A percentile compares a stretch with the other conserved stretches of the same genome.
These are phyloP conservation scores for Leptographium procerum DNA, from an alignment of 2,329 filamentous ascomycete genomes.

Conservation along the genomic window DNA sequence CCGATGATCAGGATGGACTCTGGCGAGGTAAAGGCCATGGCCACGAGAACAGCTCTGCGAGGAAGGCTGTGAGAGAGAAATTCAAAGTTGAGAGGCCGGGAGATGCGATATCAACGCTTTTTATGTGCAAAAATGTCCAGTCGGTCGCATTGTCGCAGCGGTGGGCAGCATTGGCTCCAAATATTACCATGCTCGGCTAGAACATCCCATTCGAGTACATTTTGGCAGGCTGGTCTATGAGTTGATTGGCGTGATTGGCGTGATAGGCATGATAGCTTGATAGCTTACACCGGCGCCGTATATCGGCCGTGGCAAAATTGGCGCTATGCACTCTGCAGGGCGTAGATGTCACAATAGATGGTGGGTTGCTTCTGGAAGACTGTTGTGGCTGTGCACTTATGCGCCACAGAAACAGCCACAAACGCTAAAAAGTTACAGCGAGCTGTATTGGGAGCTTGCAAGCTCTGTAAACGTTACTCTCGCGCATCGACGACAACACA, in stretches of 20 bases:
- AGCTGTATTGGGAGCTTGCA: too few species aligned
- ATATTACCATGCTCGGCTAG: neutral
- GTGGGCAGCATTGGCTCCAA: neutral
- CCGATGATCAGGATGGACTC: conserved; percentile 56
- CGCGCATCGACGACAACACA: neutral
- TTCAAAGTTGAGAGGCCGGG: neutral
- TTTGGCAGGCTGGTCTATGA: too few species aligned
- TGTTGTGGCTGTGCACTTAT: too few species aligned
- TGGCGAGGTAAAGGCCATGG: conserved; percentile 20
- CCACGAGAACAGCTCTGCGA: too few species aligned
- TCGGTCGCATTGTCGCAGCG: neutral
- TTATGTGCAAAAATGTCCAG: neutral
- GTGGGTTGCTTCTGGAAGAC: neutral
- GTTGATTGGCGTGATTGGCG: too few species aligned
- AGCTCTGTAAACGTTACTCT: too few species aligned
- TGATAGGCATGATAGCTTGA: neutral
- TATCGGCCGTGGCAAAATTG: neutral
- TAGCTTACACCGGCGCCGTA: neutral
- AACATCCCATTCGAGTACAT: neutral
- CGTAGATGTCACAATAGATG: neutral
- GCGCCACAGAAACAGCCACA: too few species aligned
- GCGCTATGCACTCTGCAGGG: neutral
- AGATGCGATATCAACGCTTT: neutral
- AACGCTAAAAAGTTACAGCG: too few species aligned
- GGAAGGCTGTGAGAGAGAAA: neutral